Evolutionary conservation across 495 filamentous ascomycete species (phyloP).

Genomic region (Halenospora varia): DNA sequence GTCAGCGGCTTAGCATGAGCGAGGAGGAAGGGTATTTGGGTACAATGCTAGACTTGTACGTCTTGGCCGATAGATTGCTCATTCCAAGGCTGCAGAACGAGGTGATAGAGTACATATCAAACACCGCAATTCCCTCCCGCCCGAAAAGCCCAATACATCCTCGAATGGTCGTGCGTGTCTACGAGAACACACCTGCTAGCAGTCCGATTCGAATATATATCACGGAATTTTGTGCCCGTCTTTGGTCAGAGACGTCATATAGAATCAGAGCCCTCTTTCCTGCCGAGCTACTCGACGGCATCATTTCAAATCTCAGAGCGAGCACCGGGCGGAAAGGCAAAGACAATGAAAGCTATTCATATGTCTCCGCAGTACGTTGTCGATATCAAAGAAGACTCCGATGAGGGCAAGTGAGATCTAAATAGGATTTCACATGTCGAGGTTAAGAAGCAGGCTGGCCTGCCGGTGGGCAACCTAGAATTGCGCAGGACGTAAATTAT

Average conservation of each 20-base stretch:
- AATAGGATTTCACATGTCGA: too few relatives aligned
- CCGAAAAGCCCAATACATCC: too few relatives aligned
- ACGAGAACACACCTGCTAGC: background rate
- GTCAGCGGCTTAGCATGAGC: background rate
- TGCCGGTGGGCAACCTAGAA: too few relatives aligned
- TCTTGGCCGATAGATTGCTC: conserved; percentile 3
- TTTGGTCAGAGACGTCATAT: background rate
- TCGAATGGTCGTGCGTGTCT: background rate
- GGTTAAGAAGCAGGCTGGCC: too few relatives aligned
- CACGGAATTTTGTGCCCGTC: background rate
- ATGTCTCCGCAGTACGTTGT: too few relatives aligned
- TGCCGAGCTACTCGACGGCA: background rate
- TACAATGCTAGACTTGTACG: background rate
- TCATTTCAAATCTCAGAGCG: background rate
- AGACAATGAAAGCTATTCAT: too few relatives aligned
- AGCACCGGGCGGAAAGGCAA: too few relatives aligned
- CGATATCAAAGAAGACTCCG: too few relatives aligned
- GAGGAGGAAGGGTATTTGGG: background rate
- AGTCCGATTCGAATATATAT: background rate
- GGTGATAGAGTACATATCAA: background rate
- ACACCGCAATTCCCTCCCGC: too few relatives aligned
- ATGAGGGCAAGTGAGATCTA: too few relatives aligned
- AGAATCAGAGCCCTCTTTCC: background rate
- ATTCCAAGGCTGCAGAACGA: conserved; percentile 1
- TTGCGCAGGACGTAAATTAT: too few relatives aligned